Evolutionary conservation across 2,329 filamentous ascomycete genomes (phyloP).

Genomic region (Paecilomyces niveus): DNA sequence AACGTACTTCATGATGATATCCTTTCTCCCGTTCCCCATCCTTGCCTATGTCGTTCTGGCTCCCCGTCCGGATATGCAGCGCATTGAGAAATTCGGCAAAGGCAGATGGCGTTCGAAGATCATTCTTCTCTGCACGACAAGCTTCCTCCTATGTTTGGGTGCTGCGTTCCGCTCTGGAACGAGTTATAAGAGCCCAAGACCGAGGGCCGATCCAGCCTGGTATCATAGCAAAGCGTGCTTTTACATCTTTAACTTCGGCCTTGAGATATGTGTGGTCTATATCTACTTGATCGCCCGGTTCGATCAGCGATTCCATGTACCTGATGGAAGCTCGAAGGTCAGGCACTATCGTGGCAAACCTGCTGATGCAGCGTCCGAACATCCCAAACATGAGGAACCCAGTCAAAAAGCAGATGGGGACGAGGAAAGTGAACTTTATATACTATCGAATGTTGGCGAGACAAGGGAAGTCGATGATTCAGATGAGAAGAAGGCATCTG

Average conservation of each 20-base stretch:
- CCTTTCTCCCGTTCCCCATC: slow-evolving; percentile 60
- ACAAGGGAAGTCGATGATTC: background rate
- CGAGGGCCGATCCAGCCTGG: slow-evolving; percentile 53
- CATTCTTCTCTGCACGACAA: slow-evolving; percentile 53
- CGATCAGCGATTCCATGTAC: slow-evolving; percentile 68
- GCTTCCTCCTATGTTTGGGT: slow-evolving; percentile 58
- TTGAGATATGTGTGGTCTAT: slow-evolving; percentile 65
- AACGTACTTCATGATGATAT: slow-evolving; percentile 56
- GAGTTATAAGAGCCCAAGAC: slow-evolving; percentile 46
- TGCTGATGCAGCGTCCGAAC: background rate
- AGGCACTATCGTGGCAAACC: background rate
- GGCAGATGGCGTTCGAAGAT: slow-evolving; percentile 63
- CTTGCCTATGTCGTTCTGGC: slow-evolving; percentile 42
- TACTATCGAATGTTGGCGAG: background rate
- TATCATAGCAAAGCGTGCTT: slow-evolving; percentile 66
- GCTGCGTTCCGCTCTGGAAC: slow-evolving; percentile 62
- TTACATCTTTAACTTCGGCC: slow-evolving; percentile 70
- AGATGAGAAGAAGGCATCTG: background rate
- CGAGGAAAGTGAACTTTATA: background rate
- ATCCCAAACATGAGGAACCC: background rate
- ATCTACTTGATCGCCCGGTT: slow-evolving; percentile 62
- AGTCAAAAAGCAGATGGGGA: background rate
- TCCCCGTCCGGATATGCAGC: slow-evolving; percentile 32
- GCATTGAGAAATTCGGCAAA: slow-evolving; percentile 56
- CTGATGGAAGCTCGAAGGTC: slow-evolving; percentile 50